Base-by-base conservation (phyloP, 2,329 filamentous ascomycete species). In the Penicillium sp. region DNA sequence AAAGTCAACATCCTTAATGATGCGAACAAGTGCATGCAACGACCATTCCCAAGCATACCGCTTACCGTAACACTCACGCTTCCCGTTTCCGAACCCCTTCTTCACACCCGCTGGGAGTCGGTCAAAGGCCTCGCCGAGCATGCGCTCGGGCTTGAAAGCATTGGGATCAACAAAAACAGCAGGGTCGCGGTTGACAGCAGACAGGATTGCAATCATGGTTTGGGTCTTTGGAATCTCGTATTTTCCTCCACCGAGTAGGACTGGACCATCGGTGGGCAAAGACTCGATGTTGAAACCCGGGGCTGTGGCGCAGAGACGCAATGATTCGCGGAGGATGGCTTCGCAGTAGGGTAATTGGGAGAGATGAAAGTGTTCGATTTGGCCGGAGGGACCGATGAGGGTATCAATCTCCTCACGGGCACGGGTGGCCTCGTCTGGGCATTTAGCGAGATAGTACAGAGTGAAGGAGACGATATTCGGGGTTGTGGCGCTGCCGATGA, bases 11-110 rank as follows among this genome's bases (percentile, higher is more conserved):
- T 88, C 89, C 66, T 89, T 87, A 55, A 92, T 76, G 7, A 91
- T 73, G 61, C 86, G 80, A 0, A 85, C 83, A 61, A 87, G 77
- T 7, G 81, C 80, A 6, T 90, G 74, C 10, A 89, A 70, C 1
- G 83, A 81, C 75, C 92, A 90, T 68, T 92, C 88, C 86, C 86
- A 89, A 1, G 89, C 89, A 71, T 91, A 92, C 0, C 82, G 79
- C 7, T 86, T 78, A 1, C 90, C 89, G 56, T 91, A 91, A 63
- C 89, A 93, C 1, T 78, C 84, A 48, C 90, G 78, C 59, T 83
- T 80, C 3, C 89, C 89, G 57, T 89, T 89, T 0, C 90, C 90
- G 65, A 92, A 93, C 5, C 89, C 69, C 60, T 89, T 89, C 84
- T 85, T 89, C 27, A 81, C 81, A 53, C 84, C 84, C 15, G 81